A percentile compares a stretch with the other conserved stretches of the same genome.
Evolutionary conservation across 768 basidiomycete genomes (phyloP).

Genomic region (Agaricus sinodeliciosus): DNA sequence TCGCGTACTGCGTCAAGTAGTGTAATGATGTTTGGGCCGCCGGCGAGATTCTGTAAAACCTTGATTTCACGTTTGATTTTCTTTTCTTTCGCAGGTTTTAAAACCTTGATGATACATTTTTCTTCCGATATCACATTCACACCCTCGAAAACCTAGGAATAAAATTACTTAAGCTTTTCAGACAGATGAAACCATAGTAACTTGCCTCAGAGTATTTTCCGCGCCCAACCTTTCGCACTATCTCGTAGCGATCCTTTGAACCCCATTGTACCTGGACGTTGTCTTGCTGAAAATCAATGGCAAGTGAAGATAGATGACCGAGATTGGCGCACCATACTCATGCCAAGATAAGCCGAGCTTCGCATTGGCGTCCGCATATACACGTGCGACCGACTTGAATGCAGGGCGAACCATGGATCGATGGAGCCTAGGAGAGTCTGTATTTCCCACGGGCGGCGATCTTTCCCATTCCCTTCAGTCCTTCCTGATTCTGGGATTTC

Average conservation of each 20-base stretch:
- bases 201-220: conserved; percentile 92
- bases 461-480: not conserved
- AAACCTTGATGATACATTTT: conserved; percentile 97
- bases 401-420: conserved; percentile 61
- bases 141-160: conserved; percentile 79
- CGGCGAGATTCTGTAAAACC: conserved; percentile 93
- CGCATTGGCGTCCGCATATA: conserved; percentile 85
- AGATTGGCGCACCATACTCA: conserved; percentile 72
- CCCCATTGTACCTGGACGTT: conserved; percentile 98
- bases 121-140: conserved; percentile 86
- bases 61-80: conserved; percentile 99
- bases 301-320: conserved; percentile 15
- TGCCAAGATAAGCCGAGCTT: conserved; percentile 88
- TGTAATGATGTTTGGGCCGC: conserved; percentile 91
- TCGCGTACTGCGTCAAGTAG: conserved; percentile 95
- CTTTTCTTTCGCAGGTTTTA: conserved; percentile 99
- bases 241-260: conserved; percentile 94
- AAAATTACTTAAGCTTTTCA: conserved; percentile 10
- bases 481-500: too few relatives aligned
- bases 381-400: conserved; percentile 75
- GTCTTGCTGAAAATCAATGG: conserved; percentile 42
- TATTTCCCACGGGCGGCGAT: conserved; percentile 21
- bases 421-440: conserved; percentile 13
- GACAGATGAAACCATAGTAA: conserved; percentile 8
- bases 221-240: conserved; percentile 91